Evolutionary conservation across 257 asterid species (phyloP).

Genomic region (Scutellaria baicalensis): DNA sequence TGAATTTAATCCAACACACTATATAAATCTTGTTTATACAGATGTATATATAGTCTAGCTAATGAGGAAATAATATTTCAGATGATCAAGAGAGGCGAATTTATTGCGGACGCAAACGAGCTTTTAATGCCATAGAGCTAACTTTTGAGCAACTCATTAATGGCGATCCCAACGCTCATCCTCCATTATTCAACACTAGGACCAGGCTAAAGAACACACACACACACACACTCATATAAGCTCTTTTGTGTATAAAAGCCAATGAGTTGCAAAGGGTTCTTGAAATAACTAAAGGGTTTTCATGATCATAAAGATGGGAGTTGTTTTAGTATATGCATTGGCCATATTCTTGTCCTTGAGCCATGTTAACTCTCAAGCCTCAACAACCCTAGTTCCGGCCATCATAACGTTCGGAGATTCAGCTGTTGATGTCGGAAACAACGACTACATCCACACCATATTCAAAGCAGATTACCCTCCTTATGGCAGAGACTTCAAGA

Average conservation of each 20-base stretch:
- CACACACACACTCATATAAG: not conserved
- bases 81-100: not conserved
- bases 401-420: constrained; percentile 87
- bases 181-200: constrained; percentile 10
- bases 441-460: constrained; percentile 52
- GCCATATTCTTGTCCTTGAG: constrained; percentile 12
- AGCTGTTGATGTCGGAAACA: constrained; percentile 76
- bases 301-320: constrained; percentile 7
- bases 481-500: constrained; percentile 71
- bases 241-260: not conserved
- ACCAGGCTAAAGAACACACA: not conserved
- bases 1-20: not conserved
- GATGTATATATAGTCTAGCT: not conserved
- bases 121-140: constrained; percentile 42
- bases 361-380: constrained; percentile 33
- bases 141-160: constrained; percentile 35
- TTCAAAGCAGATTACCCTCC: constrained; percentile 87
- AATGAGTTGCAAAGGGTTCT: not conserved
- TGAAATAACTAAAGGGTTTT: not conserved
- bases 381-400: constrained; percentile 55
- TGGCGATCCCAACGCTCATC: constrained; percentile 46
- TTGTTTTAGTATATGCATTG: constrained; percentile 21
- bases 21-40: not conserved
- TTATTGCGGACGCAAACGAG: constrained; percentile 11
- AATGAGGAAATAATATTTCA: not conserved